Evolutionary conservation across 257 asterid genomes (phyloP).

Genomic region (Solanum piurae): DNA sequence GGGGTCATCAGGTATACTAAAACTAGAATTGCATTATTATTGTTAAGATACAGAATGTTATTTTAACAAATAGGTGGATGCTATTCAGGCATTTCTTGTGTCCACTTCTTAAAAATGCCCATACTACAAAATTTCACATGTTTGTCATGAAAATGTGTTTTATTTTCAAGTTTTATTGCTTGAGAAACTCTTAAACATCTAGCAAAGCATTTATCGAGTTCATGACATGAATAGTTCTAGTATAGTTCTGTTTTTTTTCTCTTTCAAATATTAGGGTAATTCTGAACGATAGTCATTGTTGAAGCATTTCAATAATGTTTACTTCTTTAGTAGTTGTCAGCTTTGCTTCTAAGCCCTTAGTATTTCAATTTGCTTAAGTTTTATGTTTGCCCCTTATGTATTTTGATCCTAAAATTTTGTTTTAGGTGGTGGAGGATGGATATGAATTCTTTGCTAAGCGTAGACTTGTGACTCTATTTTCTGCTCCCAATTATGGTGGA

Average conservation of each 20-base stretch:
- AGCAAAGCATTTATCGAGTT: not conserved
- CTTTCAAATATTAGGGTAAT: not conserved
- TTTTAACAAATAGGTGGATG: not conserved
- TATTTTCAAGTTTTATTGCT: not conserved
- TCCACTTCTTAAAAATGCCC: not conserved
- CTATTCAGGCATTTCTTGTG: not conserved
- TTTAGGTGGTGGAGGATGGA: slow-evolving; percentile 83
- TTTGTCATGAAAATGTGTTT: not conserved
- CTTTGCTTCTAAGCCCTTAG: not conserved
- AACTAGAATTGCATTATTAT: not conserved
- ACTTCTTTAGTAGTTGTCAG: not conserved
- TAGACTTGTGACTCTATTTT: slow-evolving; percentile 48
- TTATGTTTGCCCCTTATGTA: not conserved
- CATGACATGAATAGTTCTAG: not conserved
- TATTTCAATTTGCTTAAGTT: not conserved
- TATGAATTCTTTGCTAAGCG: slow-evolving; percentile 78
- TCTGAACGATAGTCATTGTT: not conserved
- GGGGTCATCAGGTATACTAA: slow-evolving; percentile 70
- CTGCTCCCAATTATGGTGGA: slow-evolving; percentile 64
- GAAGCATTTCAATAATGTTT: not conserved
- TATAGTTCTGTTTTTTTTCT: not conserved
- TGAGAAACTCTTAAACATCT: not conserved
- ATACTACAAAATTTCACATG: not conserved
- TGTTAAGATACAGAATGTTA: not conserved
- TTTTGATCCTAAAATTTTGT: not conserved